Evolutionary conservation across 1,284 basidiomycete genomes (phyloP).

Genomic region (Singerocomus rubriflavus): DNA sequence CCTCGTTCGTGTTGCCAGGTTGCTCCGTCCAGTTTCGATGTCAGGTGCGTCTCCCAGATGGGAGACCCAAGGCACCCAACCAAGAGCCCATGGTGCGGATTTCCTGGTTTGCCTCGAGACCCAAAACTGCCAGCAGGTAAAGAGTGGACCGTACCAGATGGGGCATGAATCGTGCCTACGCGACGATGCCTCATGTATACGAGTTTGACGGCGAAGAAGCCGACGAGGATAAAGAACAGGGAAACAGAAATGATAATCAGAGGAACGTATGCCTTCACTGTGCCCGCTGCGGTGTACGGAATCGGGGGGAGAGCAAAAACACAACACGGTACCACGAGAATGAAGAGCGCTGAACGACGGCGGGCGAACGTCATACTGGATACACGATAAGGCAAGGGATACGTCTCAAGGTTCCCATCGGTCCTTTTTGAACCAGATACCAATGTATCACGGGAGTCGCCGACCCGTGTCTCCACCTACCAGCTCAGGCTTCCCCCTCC

Average conservation of each 20-base stretch:
- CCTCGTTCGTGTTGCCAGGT: slow-evolving; percentile 7
- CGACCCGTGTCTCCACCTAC: too few relatives aligned
- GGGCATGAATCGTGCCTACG: slow-evolving; percentile 23
- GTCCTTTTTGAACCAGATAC: slow-evolving; percentile 12
- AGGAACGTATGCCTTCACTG: slow-evolving; percentile 10
- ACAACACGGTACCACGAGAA: slow-evolving; percentile 1
- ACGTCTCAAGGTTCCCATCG: slow-evolving; percentile 9
- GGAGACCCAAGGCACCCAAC: slow-evolving; percentile 33
- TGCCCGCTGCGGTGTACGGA: slow-evolving; percentile 2
- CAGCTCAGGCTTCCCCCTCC: background rate
- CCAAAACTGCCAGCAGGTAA: background rate
- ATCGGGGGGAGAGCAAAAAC: slow-evolving; percentile 17
- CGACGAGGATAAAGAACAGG: slow-evolving; percentile 16
- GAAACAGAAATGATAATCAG: slow-evolving; percentile 15
- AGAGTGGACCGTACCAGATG: background rate
- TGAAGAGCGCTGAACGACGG: background rate
- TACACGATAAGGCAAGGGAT: background rate
- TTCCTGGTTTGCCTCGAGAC: slow-evolving; percentile 7
- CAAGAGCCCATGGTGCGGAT: slow-evolving; percentile 15
- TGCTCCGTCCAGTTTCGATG: slow-evolving; percentile 12
- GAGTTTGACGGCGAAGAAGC: slow-evolving; percentile 24
- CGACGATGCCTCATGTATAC: slow-evolving; percentile 31
- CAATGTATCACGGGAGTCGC: slow-evolving; percentile 2
- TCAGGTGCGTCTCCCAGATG: slow-evolving; percentile 26
- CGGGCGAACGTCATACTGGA: slow-evolving; percentile 12